phyloP scores from a whole-genome alignment of 257 asterid species.

The Thymus quinquecostatus region DNA sequence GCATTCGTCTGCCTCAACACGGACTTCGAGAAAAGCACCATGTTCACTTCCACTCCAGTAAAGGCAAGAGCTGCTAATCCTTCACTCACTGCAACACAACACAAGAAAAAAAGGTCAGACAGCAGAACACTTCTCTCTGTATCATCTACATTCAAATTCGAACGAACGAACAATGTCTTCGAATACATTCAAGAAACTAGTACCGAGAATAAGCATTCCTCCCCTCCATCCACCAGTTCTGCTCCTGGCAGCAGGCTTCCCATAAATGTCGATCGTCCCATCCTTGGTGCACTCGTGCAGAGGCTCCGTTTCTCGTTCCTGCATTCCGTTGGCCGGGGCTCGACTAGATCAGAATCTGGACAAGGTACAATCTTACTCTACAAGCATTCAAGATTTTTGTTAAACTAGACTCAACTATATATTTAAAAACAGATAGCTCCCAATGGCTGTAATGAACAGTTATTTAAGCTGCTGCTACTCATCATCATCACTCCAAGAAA shows the following conservation, averaged over 20 bases:
- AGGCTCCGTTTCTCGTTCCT: constrained; percentile 56
- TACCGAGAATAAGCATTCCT: constrained; percentile 72
- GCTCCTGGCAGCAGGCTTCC: constrained; percentile 59
- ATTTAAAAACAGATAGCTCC: constrained; percentile 31
- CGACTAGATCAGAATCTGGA: not conserved
- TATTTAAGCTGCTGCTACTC: constrained; percentile 38
- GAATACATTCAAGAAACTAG: not conserved
- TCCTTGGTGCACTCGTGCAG: constrained; percentile 58
- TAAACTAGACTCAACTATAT: constrained; percentile 32
- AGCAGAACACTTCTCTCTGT: not conserved
- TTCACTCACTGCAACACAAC: constrained; percentile 54
- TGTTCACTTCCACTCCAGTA: constrained; percentile 83
- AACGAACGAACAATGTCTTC: not conserved
- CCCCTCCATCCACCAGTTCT: constrained; percentile 89
- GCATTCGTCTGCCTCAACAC: constrained; percentile 75
- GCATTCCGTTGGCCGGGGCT: constrained; percentile 36
- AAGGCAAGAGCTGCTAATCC: constrained; percentile 82
- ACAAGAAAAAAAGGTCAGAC: constrained; percentile 15
- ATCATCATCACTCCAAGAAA: constrained; percentile 2
- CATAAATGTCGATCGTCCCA: constrained; percentile 56
- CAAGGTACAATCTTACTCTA: constrained; percentile 18
- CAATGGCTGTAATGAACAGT: constrained; percentile 40
- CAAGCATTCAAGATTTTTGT: constrained; percentile 14
- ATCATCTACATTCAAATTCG: not conserved
- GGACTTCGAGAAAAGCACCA: constrained; percentile 77